A percentile compares a stretch with the other conserved stretches of the same genome.
Evolutionary conservation across 306 rosid species (phyloP).

Genomic region (Lupinus albus): DNA sequence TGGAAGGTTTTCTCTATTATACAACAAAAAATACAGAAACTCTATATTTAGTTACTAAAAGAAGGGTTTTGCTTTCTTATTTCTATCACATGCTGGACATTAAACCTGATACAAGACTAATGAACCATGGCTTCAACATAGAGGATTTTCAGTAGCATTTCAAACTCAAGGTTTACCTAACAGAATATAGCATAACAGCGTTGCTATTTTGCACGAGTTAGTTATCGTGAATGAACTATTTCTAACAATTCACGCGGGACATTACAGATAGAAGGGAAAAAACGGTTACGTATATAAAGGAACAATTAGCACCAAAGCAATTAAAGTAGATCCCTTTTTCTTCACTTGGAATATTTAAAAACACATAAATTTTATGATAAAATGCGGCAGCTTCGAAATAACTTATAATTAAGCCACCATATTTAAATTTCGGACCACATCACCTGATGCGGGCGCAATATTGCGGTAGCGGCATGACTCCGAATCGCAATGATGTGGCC

Average conservation of each 20-base stretch:
- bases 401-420: constrained; percentile 36
- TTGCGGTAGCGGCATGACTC: too few relatives aligned
- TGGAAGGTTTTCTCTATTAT: constrained; percentile 1
- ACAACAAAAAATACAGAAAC: neutral
- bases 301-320: constrained; percentile 3
- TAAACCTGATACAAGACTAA: neutral
- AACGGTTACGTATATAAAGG: neutral
- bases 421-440: too few relatives aligned
- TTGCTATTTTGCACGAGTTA: neutral
- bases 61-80: constrained; percentile 13
- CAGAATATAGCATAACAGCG: constrained; percentile 17
- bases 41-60: constrained; percentile 6
- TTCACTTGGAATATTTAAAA: constrained; percentile 15
- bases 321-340: constrained; percentile 4
- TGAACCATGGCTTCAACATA: neutral
- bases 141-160: constrained; percentile 9
- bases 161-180: constrained; percentile 30
- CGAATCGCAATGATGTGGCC: too few relatives aligned
- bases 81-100: neutral
- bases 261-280: neutral
- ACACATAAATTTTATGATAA: constrained; percentile 14
- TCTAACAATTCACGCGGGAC: too few relatives aligned
- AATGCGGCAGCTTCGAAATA: constrained; percentile 24
- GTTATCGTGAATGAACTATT: too few relatives aligned
- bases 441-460: too few relatives aligned